phyloP scores from a whole-genome alignment of 768 basidiomycete genomes.

The Tricholomella constricta region DNA sequence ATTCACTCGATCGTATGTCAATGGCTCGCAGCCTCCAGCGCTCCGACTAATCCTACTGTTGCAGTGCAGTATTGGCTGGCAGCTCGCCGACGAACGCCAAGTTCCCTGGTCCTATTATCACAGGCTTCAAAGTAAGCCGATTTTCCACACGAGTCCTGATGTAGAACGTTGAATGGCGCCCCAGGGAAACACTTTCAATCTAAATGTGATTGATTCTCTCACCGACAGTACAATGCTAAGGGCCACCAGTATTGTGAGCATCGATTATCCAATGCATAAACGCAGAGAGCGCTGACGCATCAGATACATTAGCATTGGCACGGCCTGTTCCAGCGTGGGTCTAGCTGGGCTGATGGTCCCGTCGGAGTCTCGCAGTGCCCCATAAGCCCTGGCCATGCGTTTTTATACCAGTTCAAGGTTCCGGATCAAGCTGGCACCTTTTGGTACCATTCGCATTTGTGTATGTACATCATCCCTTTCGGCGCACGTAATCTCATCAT shows the following conservation, averaged over 20 bases:
- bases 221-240: constrained; percentile 51
- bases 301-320: constrained; percentile 58
- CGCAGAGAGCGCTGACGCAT: too few relatives aligned
- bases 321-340: constrained; percentile 38
- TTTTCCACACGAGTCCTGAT: background rate
- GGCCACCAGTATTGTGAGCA: constrained; percentile 51
- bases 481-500: constrained; percentile 1
- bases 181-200: constrained; percentile 42
- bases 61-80: constrained; percentile 27
- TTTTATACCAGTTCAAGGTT: constrained; percentile 32
- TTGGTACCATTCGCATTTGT: constrained; percentile 9
- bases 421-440: constrained; percentile 1
- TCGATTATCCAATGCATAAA: background rate
- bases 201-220: constrained; percentile 51
- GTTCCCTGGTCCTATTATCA: constrained; percentile 27
- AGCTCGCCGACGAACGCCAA: constrained; percentile 2
- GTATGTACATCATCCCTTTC: constrained; percentile 21
- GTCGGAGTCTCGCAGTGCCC: constrained; percentile 45
- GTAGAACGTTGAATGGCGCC: background rate
- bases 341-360: constrained; percentile 44
- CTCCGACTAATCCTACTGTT: background rate
- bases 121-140: constrained; percentile 29
- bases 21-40: background rate
- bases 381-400: constrained; percentile 38
- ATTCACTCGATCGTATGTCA: constrained; percentile 27